phyloP scores from a whole-genome alignment of 176 grass and related monocot species.

The Panicum miliaceum region DNA sequence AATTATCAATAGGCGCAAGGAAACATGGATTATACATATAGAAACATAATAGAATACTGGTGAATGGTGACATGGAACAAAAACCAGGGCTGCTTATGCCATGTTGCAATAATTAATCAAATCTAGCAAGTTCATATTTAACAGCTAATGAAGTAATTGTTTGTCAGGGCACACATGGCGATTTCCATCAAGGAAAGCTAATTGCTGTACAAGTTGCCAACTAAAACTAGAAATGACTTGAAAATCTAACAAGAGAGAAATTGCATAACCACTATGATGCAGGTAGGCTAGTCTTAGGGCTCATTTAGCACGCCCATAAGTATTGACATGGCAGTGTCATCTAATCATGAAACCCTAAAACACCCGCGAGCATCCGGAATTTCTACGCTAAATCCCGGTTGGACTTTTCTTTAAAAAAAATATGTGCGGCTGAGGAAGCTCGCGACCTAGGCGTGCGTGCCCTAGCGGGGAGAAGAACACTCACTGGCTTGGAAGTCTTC shows the following conservation, averaged over 20 bases:
- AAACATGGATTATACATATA: neutral
- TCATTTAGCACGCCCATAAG: neutral
- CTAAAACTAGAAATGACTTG: conserved; percentile 2
- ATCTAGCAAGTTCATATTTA: conserved; percentile 26
- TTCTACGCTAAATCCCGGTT: neutral
- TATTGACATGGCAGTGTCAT: neutral
- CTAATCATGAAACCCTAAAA: conserved; percentile 16
- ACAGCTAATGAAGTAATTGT: neutral
- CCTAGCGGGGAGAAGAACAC: conserved; percentile 39
- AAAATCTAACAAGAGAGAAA: conserved; percentile 5
- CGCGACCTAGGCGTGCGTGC: conserved; percentile 17
- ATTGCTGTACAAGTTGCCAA: neutral
- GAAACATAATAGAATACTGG: neutral
- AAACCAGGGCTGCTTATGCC: neutral
- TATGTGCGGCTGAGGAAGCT: neutral
- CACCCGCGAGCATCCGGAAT: neutral
- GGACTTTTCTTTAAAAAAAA: neutral
- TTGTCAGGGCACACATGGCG: neutral
- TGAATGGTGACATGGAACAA: neutral
- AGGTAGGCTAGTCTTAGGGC: conserved; percentile 1
- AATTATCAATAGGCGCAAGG: neutral
- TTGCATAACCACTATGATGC: conserved; percentile 15
- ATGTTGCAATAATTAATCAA: neutral
- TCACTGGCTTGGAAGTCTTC: conserved; percentile 76
- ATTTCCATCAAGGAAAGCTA: conserved; percentile 13